Percentiles rank a stretch among this genome's conserved stretches.
Conservation (phyloP, 345 rosid genomes). For the Cardamine chenopodiifolia region DNA sequence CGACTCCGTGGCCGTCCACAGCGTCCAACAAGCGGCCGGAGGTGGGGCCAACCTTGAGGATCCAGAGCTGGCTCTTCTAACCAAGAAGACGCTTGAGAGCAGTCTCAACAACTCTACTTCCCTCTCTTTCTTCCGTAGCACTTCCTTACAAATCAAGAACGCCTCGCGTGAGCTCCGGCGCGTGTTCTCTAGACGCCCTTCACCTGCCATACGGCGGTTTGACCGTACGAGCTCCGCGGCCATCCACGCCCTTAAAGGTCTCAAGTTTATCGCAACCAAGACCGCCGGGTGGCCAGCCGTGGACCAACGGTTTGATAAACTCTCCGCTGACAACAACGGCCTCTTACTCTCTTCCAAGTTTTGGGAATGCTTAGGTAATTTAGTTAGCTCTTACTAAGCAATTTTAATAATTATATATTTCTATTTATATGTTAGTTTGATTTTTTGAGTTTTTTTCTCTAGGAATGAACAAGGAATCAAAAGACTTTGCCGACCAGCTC, state of each 20-base stretch:
- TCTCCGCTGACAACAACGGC: conserved; percentile 58
- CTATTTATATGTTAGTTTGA: not conserved
- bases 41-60: conserved; percentile 48
- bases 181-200: conserved; percentile 55
- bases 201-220: conserved; percentile 45
- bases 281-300: conserved; percentile 72
- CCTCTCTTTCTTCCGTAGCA: conserved; percentile 59
- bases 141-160: conserved; percentile 67
- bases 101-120: conserved; percentile 48
- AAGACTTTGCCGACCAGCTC: conserved; percentile 81
- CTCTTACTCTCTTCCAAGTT: conserved; percentile 63
- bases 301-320: conserved; percentile 59
- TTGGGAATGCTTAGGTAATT: conserved; percentile 81
- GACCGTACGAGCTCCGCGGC: conserved; percentile 81
- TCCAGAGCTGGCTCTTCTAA: conserved; percentile 68
- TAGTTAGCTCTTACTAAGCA: not conserved
- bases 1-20: conserved; percentile 82
- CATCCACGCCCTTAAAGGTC: conserved; percentile 77
- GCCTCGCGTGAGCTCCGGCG: conserved; percentile 84
- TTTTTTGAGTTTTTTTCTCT: not conserved
- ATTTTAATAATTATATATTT: not conserved
- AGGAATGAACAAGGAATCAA: conserved; percentile 89
- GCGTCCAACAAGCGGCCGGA: conserved; percentile 71
- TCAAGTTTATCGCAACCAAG: conserved; percentile 73
- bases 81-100: conserved; percentile 65